Conservation (phyloP, 345 rosid species). For the Murraya paniculata region DNA sequence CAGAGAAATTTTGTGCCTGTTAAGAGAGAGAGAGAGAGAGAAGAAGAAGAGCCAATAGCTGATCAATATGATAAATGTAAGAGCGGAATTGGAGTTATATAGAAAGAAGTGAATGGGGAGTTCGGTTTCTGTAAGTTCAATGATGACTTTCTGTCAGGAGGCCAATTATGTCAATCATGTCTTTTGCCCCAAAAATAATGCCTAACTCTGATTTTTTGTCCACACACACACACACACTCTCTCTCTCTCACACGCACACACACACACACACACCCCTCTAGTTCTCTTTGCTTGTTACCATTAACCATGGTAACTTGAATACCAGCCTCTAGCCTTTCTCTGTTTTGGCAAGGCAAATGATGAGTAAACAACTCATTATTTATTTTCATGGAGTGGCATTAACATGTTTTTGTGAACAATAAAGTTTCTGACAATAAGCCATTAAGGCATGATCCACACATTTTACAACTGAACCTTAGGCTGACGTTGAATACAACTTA, state of each 20-base stretch:
- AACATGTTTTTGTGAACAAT: too few relatives aligned
- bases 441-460: constrained; percentile 5
- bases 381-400: too few relatives aligned
- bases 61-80: not conserved
- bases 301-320: constrained; percentile 18
- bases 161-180: constrained; percentile 56
- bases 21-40: not conserved
- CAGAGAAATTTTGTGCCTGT: too few relatives aligned
- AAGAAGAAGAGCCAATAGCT: not conserved
- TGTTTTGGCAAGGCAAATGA: too few relatives aligned
- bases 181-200: constrained; percentile 36
- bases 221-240: not conserved
- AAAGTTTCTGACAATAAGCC: too few relatives aligned
- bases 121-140: constrained; percentile 38
- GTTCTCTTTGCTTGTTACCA: not conserved
- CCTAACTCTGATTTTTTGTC: constrained; percentile 19
- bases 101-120: constrained; percentile 30
- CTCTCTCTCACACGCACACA: not conserved
- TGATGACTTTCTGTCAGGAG: constrained; percentile 56
- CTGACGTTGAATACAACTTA: not conserved
- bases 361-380: too few relatives aligned
- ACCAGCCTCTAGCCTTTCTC: too few relatives aligned
- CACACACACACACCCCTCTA: too few relatives aligned
- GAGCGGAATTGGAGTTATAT: constrained; percentile 38
- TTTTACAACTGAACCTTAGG: not conserved